phyloP scores from a whole-genome alignment of 768 basidiomycete genomes.

The Calocera cornea region DNA sequence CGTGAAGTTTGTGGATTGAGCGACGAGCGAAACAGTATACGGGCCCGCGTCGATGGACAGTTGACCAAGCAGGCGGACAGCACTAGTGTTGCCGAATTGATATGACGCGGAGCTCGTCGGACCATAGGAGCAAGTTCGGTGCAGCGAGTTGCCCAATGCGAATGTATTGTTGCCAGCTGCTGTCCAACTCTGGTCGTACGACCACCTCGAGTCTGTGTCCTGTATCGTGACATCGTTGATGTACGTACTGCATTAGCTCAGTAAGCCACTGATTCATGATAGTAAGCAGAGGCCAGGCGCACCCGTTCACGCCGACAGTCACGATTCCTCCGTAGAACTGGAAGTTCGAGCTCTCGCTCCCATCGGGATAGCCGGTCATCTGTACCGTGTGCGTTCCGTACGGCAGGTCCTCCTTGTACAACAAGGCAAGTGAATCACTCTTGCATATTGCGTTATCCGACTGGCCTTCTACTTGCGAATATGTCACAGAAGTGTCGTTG shows the following conservation, averaged over 20 bases:
- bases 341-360: background rate
- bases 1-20: background rate
- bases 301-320: background rate
- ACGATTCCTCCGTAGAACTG: background rate
- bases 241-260: background rate
- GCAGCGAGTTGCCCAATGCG: background rate
- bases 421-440: too few species aligned
- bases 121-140: background rate
- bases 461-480: background rate
- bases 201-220: background rate
- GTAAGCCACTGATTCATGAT: background rate
- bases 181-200: background rate
- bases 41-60: background rate
- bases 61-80: background rate
- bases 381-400: background rate
- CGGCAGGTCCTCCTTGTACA: background rate
- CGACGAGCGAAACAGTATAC: background rate
- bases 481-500: background rate
- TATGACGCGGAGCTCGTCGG: background rate
- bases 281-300: background rate
- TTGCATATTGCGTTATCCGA: background rate
- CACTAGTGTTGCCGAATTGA: background rate
- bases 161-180: background rate
- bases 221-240: background rate
- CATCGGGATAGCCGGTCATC: background rate